These are phyloP conservation scores for Tuber aestivum DNA, from an alignment of 495 filamentous ascomycete species.

Conservation along the genomic window DNA sequence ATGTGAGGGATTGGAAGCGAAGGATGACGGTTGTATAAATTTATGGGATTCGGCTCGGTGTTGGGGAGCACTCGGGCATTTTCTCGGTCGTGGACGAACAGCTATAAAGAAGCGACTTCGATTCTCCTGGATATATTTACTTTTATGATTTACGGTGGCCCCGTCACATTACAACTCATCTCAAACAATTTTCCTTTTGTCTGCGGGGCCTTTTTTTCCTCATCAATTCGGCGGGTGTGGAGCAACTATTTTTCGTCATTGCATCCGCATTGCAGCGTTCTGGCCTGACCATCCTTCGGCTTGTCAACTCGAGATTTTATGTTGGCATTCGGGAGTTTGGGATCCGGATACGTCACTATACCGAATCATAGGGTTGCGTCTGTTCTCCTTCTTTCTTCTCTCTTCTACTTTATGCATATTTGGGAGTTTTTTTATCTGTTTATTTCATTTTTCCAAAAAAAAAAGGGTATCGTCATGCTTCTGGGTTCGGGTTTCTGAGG, in stretches of 20 bases:
- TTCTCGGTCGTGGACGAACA: slow-evolving; percentile 19
- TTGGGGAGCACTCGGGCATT: neutral
- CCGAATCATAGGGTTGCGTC: slow-evolving; percentile 12
- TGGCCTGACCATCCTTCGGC: slow-evolving; percentile 1
- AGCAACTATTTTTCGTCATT: slow-evolving; percentile 14
- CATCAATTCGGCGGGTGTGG: slow-evolving; percentile 17
- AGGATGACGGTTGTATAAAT: slow-evolving; percentile 48
- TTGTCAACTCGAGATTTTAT: neutral
- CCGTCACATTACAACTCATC: slow-evolving; percentile 27
- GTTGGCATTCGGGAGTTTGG: slow-evolving; percentile 1
- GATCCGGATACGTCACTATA: slow-evolving; percentile 8
- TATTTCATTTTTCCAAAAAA: slow-evolving; percentile 27
- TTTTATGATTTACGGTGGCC: slow-evolving; percentile 26
- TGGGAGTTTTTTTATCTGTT: slow-evolving; percentile 28
- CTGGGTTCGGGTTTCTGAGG: slow-evolving; percentile 35
- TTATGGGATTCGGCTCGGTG: slow-evolving; percentile 2
- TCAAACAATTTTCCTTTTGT: slow-evolving; percentile 6
- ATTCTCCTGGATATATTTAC: slow-evolving; percentile 35
- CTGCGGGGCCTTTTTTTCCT: neutral
- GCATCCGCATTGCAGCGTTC: slow-evolving; percentile 12
- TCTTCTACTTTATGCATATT: slow-evolving; percentile 24
- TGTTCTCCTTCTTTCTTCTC: slow-evolving; percentile 11
- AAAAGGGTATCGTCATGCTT: slow-evolving; percentile 26
- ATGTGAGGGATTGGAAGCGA: slow-evolving; percentile 61
- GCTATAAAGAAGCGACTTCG: slow-evolving; percentile 17